Evolutionary conservation across 2,329 filamentous ascomycete genomes (phyloP), one percentile per base, ranked within the genome.

Genomic region (Aureobasidium sp.): DNA sequence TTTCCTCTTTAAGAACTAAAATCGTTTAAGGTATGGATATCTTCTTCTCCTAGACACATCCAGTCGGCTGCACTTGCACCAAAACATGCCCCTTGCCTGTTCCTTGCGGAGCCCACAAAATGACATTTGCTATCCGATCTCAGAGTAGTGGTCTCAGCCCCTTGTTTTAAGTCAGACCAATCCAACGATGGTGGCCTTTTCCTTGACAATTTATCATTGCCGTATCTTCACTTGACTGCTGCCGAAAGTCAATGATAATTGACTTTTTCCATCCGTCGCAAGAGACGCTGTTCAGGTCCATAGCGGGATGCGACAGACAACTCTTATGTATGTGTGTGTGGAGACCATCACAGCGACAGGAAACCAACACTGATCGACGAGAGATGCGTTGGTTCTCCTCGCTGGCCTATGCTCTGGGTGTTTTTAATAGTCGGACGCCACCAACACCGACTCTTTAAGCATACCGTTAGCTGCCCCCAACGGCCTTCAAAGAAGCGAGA

Each of bases 401-500:
- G 41, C 39, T n/a, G 27, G 45, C 11, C 15, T 2, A 22, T 22
- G 31, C 37, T 29, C 17, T 36, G 20, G 31, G 17, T 25, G 11
- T 22, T 57, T 44, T 12, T 57, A 41, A 57, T 34, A 44, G 31
- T 45, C 29, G n/a, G 34, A 45, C 53, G 53, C 53, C 53, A 57
- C 53, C 8, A 3, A 45, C n/a, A 44, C 17, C 39, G 29, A 34
- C 25, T 17, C n/a, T 44, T 57, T 57, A 57, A 44, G 53, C 53
- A 57, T 45, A 57, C 41, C 41, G 27, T 45, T 36, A 36, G 41
- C 53, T 36, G 39, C 53, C 17, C 27, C 39, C 27, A 57, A 57
- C 53, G 29, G 53, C 53, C 53, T n/a, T 31, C 12, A 56, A 56
- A 22, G 52, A 31, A 57, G 39, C 53, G 41, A 57, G 29, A 57